These are phyloP conservation scores for Hyaloperonospora brassicae DNA, from an alignment of 352 stramenopile species.

Conservation along the genomic window DNA sequence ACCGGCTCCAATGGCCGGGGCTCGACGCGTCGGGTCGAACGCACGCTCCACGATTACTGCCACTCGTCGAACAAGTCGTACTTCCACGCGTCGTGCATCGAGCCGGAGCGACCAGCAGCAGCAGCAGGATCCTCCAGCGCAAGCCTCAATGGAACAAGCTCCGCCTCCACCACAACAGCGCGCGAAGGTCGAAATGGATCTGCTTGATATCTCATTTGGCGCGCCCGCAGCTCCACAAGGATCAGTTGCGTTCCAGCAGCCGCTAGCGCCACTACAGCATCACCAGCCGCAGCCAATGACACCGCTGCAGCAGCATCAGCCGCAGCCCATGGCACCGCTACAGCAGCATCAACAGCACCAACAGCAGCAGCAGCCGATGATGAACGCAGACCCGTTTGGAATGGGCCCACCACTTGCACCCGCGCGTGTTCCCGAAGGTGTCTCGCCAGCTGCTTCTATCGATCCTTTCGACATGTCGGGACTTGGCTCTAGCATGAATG, in stretches of 20 bases:
- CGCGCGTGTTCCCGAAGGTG: conserved; percentile 23
- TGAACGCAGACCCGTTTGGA: conserved; percentile 55
- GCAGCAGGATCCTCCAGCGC: conserved; percentile 26
- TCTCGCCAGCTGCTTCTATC: conserved; percentile 30
- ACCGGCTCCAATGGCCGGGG: conserved; percentile 33
- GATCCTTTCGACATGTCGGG: conserved; percentile 75
- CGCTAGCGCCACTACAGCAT: conserved; percentile 23
- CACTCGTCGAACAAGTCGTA: conserved; percentile 20
- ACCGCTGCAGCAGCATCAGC: conserved; percentile 18
- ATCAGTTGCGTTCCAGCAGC: conserved; percentile 28
- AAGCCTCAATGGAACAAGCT: conserved; percentile 28
- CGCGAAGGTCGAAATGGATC: conserved; percentile 60
- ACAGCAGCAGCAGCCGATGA: conserved; percentile 27
- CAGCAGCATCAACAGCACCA: conserved; percentile 31
- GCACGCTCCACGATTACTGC: conserved; percentile 26
- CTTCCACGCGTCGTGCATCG: conserved; percentile 21
- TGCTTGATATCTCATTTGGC: conserved; percentile 82
- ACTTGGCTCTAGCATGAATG: conserved; percentile 58
- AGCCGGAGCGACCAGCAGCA: conserved; percentile 38
- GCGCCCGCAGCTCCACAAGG: conserved; percentile 31
- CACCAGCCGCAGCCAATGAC: conserved; percentile 1
- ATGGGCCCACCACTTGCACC: conserved; percentile 35
- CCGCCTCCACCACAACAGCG: conserved; percentile 26
- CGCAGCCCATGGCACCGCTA: conserved; percentile 5
- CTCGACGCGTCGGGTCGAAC: conserved; percentile 28